Base-by-base conservation (phyloP, 2,329 filamentous ascomycete genomes). In the Microdochium nivale region DNA sequence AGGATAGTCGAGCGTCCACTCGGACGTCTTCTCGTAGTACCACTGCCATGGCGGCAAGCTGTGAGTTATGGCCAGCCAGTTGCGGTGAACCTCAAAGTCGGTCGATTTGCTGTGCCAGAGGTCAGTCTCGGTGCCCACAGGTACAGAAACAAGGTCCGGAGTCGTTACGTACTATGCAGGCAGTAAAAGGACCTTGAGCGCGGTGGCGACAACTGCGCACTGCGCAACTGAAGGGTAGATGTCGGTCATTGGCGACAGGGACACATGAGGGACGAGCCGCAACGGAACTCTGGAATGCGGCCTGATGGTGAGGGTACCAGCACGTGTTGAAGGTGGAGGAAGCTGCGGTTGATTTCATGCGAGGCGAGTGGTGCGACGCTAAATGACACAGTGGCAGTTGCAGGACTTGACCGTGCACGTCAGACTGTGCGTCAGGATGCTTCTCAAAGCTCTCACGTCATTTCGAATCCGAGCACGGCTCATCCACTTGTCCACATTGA, bases 1-100 rank as follows among this genome's bases (percentile, higher is more conserved):
- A 30, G 94, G 94, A 67, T 99, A 99, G 73, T 99, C 94, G 64
- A 99, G 85, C 0, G 94, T 99, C 94, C 94, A 99, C 89, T 97
- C 90, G 53, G 94, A 99, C 2, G 91, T 96, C 72, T 91, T 87
- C 77, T 99, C 94, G 65, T 86, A 91, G 71, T 99, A 99, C 94
- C 94, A 99, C 59, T 95, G 78, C 68, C 87, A 83, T 49, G 91
- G 71, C 2, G 92, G 88, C 21, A 97, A 78, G 55, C 88, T 95
- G 70, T 96, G 79, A 3, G 94, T 97, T 60, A 97, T 90, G 56
- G 94, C 94, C 40, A 99, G 83, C 94, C 94, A 99, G 75, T 99
- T 99, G 58, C 94, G 86, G 71, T 99, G 94, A 51, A 99, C 94
- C 70, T 99, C 94, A 63, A 99, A 99, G 69, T 99, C 94, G 60